Evolutionary conservation across 2,329 filamentous ascomycete species (phyloP), one percentile per base, ranked within the genome.

Genomic region (Venturia nashicola): DNA sequence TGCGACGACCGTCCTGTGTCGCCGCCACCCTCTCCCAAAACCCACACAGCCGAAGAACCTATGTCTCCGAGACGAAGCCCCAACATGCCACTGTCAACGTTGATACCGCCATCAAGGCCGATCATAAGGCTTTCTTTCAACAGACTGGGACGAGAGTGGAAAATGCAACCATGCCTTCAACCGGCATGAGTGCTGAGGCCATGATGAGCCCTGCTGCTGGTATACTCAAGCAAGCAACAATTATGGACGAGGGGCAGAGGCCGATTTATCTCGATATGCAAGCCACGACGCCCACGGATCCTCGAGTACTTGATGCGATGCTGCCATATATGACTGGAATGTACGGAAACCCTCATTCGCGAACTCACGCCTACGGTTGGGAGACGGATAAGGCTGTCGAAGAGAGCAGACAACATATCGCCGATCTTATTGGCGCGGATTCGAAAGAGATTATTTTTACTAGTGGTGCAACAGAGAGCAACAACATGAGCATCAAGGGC

Each of bases 401-500:
- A 75, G 83, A 90, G 67, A 92, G 94, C 54, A 85, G 94, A 70
- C 83, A 83, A 70, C 85, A 97, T 72, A 82, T 97, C 68, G 94
- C 94, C 3, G 82, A 82, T 46, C 83, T 99, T 64, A 94, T 99
- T 68, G 93, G 93, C 34, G 94, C 94, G 36, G 91, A 99, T 74
- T 81, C 94, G 6, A 99, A 99, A 77, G 94, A 99, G 75, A 97
- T 99, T 68, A 95, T 99, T 71, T 97, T 99, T 78, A 99, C 94
- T 7, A 97, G 92, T 71, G 94, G 94, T 64, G 94, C 94, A 18
- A 99, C 94, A 0, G 94, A 99, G 79, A 97, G 91, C 74, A 99
- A 99, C 78, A 99, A 99, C 72, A 99, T 99, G 94, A 96, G 91
- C 76, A 91, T 99, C 79, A 99, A 99, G 79, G 94, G 94, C 67